Percentiles rank a stretch among this genome's conserved stretches.
phyloP scores from a whole-genome alignment of 352 stramenopile genomes.

The Stephanocyclus meneghinianus region DNA sequence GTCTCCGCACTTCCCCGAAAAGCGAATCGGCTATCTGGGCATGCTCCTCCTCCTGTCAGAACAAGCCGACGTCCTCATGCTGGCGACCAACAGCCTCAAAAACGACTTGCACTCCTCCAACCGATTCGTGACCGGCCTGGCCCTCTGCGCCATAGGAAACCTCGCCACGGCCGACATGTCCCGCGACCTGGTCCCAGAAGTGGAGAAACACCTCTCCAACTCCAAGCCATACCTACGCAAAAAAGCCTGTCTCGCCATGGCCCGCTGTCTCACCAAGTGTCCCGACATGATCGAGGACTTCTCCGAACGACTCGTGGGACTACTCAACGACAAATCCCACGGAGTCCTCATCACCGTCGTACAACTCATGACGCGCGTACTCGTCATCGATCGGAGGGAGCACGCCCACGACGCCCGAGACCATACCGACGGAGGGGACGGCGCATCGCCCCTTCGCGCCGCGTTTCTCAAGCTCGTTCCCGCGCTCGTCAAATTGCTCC shows the following conservation, averaged over 20 bases:
- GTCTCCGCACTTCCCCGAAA: slow-evolving; percentile 97
- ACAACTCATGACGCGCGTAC: slow-evolving; percentile 94
- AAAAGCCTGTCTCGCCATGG: slow-evolving; percentile 94
- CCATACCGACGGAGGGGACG: slow-evolving; percentile 35
- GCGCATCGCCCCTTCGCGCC: slow-evolving; percentile 53
- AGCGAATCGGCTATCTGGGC: slow-evolving; percentile 97
- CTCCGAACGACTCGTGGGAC: slow-evolving; percentile 90
- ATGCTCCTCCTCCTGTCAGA: slow-evolving; percentile 98
- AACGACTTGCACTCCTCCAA: slow-evolving; percentile 92
- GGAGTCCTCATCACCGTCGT: slow-evolving; percentile 95
- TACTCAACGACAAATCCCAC: slow-evolving; percentile 97
- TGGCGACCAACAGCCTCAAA: slow-evolving; percentile 99
- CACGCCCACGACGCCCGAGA: slow-evolving; percentile 15
- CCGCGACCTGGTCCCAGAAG: slow-evolving; percentile 96
- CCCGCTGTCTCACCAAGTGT: slow-evolving; percentile 90
- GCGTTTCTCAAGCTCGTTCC: slow-evolving; percentile 85
- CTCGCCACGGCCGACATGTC: slow-evolving; percentile 97
- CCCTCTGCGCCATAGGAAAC: slow-evolving; percentile 97
- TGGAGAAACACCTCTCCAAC: slow-evolving; percentile 88
- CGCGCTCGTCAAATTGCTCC: slow-evolving; percentile 88
- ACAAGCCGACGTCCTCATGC: slow-evolving; percentile 98
- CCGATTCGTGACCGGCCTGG: slow-evolving; percentile 94
- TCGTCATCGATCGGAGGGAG: slow-evolving; percentile 74
- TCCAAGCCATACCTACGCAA: slow-evolving; percentile 95
- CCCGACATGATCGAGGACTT: slow-evolving; percentile 99